Evolutionary conservation across 208 protist genomes (phyloP), one percentile per base, ranked within the genome.

Genomic region (Tritrichomonas musculus): DNA sequence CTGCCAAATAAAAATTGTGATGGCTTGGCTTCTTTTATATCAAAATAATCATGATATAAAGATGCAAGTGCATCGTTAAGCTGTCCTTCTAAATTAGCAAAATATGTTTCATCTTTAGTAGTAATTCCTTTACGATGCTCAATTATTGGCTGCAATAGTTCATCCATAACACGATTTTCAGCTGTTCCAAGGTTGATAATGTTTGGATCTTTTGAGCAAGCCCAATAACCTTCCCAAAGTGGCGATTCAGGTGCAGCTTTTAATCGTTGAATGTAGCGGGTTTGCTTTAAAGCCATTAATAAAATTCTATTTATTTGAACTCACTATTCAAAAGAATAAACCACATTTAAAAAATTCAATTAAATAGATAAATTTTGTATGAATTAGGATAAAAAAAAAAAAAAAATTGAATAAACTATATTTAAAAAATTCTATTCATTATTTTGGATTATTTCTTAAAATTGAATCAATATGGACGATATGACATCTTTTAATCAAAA

Each of bases 101-200:
- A 9, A 39, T 88, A 57, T 57, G 77, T 88, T n/a, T 57, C 44
- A 30, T 88, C 8, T 13, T 55, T 20, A 0, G 73, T 41, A 9
- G 30, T 50, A 17, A 82, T 47, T 20, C 57, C 77, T 57, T 44
- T 13, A 39, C 77, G 25, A 22, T 60, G 9, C n/a, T 39, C 33
- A 22, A 44, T 39, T 57, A 57, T 3, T 39, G 77, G 47, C 1
- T 53, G 1, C 9, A 88, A 36, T 33, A 39, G 14, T 5, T 88
- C 77, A 36, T 88, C 47, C 33, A 88, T 30, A 9, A 88, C 14
- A 4, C 30, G 41, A 88, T 88, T 88, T 60, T 88, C 77, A 27
- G 77, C 77, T 88, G 77, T 88, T 88, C 77, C 77, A 30, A 88
- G 77, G 17, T 88, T 88, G 22, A 88, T 22, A 20, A 88, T 49